Evolutionary conservation across 345 rosid genomes (phyloP).

Genomic region (Pistacia atlantica): DNA sequence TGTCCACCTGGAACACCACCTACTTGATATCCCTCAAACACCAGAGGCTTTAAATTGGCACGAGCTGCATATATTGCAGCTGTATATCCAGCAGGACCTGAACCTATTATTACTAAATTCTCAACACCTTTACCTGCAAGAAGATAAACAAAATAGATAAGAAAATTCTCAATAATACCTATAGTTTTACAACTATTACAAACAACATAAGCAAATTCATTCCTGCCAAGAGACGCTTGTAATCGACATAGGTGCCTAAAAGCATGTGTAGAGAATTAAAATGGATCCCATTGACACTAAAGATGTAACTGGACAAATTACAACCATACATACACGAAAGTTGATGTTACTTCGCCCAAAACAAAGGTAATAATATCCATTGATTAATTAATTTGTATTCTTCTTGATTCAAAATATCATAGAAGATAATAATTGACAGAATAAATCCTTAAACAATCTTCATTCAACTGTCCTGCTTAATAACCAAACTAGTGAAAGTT

Average conservation of each 20-base stretch:
- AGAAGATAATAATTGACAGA: no score
- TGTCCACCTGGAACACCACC: slow-evolving; percentile 99
- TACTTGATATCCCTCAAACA: slow-evolving; percentile 91
- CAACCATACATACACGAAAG: background rate
- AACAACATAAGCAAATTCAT: background rate
- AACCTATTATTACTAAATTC: slow-evolving; percentile 88
- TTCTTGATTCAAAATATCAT: no score
- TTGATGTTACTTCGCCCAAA: background rate
- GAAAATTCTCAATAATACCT: background rate
- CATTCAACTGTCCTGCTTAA: background rate
- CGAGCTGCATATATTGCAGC: slow-evolving; percentile 98
- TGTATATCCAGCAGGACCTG: slow-evolving; percentile 98
- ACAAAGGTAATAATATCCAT: background rate
- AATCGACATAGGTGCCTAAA: background rate
- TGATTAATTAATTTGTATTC: no score
- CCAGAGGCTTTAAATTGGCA: slow-evolving; percentile 97
- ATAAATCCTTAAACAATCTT: no score
- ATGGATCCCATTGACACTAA: background rate
- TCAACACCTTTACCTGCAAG: slow-evolving; percentile 72
- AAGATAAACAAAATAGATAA: background rate
- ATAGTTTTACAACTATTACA: background rate
- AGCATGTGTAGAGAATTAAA: background rate
- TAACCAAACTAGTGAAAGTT: no score
- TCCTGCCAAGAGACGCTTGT: background rate
- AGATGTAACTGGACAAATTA: background rate